These are phyloP conservation scores for Saccharomycopsis fodiens DNA, from an alignment of 805 yeast genomes.

Conservation along the genomic window DNA sequence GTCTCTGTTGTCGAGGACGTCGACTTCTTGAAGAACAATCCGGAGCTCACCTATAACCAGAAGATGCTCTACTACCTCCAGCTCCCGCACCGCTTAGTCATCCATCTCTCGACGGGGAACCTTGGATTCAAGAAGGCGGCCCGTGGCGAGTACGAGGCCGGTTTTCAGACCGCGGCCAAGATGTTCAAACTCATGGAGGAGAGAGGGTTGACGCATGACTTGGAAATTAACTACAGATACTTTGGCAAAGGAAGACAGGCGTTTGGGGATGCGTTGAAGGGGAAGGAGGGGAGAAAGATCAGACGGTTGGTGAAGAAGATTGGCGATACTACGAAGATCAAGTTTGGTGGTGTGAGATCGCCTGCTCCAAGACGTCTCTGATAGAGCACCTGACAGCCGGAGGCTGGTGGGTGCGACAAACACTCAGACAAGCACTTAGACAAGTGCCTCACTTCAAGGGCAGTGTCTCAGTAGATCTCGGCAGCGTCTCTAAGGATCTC, in stretches of 20 bases:
- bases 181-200: conserved; percentile 68
- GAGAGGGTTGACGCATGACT: conserved; percentile 45
- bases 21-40: conserved; percentile 49
- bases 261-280: conserved; percentile 73
- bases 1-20: conserved; percentile 62
- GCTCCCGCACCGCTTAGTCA: conserved; percentile 66
- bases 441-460: no score
- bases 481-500: no score
- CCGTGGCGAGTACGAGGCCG: conserved; percentile 90
- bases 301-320: conserved; percentile 62
- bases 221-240: conserved; percentile 73
- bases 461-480: conserved; percentile 1
- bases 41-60: conserved; percentile 51
- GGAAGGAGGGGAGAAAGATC: conserved; percentile 76
- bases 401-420: no score
- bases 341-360: conserved; percentile 88
- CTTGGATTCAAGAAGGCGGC: conserved; percentile 86
- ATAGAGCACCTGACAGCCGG: no score
- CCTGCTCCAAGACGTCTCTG: conserved; percentile 74
- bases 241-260: conserved; percentile 90
- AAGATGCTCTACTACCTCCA: conserved; percentile 70
- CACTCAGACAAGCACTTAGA: neutral
- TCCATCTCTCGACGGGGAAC: conserved; percentile 72
- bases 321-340: conserved; percentile 72
- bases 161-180: conserved; percentile 72